Percentiles rank a stretch among this genome's conserved stretches.
These are phyloP conservation scores for Astragalus membranaceus DNA, from an alignment of 306 rosid species.

Conservation along the genomic window DNA sequence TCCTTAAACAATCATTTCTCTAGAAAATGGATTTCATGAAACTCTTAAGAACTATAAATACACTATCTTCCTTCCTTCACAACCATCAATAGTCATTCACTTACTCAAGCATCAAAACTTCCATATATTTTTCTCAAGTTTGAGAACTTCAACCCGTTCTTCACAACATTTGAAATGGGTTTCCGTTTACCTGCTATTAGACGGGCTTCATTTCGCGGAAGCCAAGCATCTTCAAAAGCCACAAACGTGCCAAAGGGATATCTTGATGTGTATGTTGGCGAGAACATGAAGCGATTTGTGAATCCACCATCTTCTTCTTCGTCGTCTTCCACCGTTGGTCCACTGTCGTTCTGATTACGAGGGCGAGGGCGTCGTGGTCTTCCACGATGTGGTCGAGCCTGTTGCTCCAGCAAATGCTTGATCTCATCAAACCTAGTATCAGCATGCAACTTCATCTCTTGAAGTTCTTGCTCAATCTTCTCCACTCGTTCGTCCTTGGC, in stretches of 20 bases:
- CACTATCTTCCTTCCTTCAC: not conserved
- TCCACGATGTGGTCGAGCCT: no score
- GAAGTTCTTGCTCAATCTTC: no score
- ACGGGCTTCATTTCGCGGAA: not conserved
- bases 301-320: not conserved
- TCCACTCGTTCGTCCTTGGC: no score
- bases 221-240: not conserved
- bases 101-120: not conserved
- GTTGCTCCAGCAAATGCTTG: no score
- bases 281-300: not conserved
- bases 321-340: no score
- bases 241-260: not conserved
- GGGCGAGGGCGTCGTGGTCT: no score
- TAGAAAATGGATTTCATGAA: not conserved
- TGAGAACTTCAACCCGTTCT: not conserved
- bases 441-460: no score
- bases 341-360: no score
- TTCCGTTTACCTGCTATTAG: constrained; percentile 15
- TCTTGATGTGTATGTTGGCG: constrained; percentile 7
- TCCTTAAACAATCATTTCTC: not conserved
- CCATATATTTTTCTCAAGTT: not conserved
- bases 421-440: no score
- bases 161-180: constrained; percentile 11
- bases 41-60: not conserved
- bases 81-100: not conserved